Conservation (phyloP, 768 basidiomycete species). For the Lactarius vividus region DNA sequence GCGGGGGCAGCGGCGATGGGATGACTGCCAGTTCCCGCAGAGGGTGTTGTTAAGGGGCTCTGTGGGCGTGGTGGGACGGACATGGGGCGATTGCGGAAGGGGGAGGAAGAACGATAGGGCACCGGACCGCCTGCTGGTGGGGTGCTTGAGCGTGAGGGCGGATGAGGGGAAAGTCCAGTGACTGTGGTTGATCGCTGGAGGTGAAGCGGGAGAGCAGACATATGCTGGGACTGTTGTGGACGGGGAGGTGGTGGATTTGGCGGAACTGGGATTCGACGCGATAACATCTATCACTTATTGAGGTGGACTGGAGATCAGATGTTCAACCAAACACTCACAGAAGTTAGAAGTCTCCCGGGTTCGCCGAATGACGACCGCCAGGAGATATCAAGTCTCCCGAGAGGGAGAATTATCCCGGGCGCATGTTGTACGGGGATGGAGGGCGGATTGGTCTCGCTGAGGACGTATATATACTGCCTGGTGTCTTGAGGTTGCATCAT, state of each 20-base stretch:
- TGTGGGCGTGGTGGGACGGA: constrained; percentile 30
- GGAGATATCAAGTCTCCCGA: constrained; percentile 85
- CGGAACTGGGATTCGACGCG: constrained; percentile 67
- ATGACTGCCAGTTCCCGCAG: constrained; percentile 32
- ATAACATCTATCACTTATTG: constrained; percentile 53
- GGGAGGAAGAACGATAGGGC: constrained; percentile 45
- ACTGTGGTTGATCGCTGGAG: constrained; percentile 56
- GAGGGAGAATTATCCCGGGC: constrained; percentile 71
- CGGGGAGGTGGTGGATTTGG: constrained; percentile 39
- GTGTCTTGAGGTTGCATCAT: constrained; percentile 82
- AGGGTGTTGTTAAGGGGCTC: constrained; percentile 33
- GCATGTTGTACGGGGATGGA: constrained; percentile 47
- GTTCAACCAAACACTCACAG: constrained; percentile 40
- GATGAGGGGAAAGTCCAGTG: constrained; percentile 45
- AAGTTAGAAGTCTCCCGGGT: constrained; percentile 83
- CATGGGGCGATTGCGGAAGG: constrained; percentile 38
- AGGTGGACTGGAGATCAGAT: neutral
- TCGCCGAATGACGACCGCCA: constrained; percentile 88
- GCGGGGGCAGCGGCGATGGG: constrained; percentile 29
- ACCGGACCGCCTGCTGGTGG: constrained; percentile 44
- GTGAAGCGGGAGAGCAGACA: constrained; percentile 73
- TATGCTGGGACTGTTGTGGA: constrained; percentile 39
- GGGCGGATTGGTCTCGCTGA: constrained; percentile 51
- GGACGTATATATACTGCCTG: constrained; percentile 85
- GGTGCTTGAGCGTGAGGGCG: constrained; percentile 51